Conservation (phyloP, 1,284 basidiomycete species). For the Fistulinella cinereoalba region DNA sequence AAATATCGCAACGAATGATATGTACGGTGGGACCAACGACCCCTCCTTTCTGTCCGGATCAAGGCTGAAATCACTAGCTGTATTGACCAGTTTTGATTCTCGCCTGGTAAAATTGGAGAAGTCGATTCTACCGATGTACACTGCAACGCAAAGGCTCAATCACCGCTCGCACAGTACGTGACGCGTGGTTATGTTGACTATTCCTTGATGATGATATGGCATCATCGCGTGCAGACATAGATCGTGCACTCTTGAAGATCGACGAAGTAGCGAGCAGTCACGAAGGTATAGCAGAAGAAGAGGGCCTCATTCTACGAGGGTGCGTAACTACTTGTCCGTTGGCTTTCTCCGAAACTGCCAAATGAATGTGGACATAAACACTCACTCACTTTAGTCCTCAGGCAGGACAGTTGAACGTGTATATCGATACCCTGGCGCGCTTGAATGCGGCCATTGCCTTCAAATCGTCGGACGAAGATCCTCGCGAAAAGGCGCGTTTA, state of each 20-base stretch:
- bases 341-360: no score
- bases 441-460: conserved; percentile 78
- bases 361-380: neutral
- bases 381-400: conserved; percentile 52
- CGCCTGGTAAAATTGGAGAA: conserved; percentile 77
- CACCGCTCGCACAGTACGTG: conserved; percentile 61
- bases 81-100: conserved; percentile 75
- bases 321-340: conserved; percentile 31
- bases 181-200: no score
- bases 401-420: conserved; percentile 56
- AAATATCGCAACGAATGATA: conserved; percentile 80
- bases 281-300: conserved; percentile 73
- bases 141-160: conserved; percentile 71
- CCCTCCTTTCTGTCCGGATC: neutral
- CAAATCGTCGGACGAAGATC: conserved; percentile 57
- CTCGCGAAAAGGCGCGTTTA: conserved; percentile 55
- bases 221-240: conserved; percentile 59
- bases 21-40: conserved; percentile 44
- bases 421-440: conserved; percentile 68
- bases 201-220: neutral
- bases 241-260: conserved; percentile 70
- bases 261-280: conserved; percentile 73
- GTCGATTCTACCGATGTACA: conserved; percentile 73
- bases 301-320: conserved; percentile 74
- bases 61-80: conserved; percentile 46